Conservation (phyloP, 108 stramenopile species). For the Stephanodiscus minutulus region DNA sequence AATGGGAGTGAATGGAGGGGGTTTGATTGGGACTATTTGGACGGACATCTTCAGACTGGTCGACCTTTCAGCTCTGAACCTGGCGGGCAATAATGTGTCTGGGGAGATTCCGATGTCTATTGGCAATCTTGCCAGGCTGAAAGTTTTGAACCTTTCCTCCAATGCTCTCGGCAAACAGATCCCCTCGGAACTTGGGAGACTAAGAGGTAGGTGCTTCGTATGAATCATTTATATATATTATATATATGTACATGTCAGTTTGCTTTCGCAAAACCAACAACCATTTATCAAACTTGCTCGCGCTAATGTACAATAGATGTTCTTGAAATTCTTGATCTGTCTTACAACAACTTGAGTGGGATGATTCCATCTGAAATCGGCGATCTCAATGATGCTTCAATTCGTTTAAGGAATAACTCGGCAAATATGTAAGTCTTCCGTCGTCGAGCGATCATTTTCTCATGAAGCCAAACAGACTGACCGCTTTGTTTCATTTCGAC, state of each 20-base stretch:
- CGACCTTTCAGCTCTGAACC: not conserved
- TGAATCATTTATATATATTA: not conserved
- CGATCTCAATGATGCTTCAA: not conserved
- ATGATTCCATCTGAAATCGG: not conserved
- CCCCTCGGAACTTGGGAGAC: not conserved
- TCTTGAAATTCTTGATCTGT: slow-evolving; percentile 1
- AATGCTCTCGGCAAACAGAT: not conserved
- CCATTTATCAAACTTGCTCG: not conserved
- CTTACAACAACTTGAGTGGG: not conserved
- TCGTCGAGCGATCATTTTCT: not conserved
- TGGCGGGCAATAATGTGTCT: not conserved
- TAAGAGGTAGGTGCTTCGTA: not conserved
- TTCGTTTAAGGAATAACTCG: not conserved
- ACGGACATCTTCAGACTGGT: not conserved
- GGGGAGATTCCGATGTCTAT: not conserved
- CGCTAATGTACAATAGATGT: not conserved
- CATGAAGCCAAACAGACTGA: not conserved
- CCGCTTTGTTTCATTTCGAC: not conserved
- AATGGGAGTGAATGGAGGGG: not conserved
- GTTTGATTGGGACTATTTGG: not conserved
- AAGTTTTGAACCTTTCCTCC: not conserved
- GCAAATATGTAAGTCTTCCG: not conserved
- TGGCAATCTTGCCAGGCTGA: not conserved
- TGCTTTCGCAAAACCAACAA: too few relatives aligned
- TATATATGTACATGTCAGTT: too few relatives aligned